phyloP scores from a whole-genome alignment of 1,284 basidiomycete species.

The Vanrija sp. region DNA sequence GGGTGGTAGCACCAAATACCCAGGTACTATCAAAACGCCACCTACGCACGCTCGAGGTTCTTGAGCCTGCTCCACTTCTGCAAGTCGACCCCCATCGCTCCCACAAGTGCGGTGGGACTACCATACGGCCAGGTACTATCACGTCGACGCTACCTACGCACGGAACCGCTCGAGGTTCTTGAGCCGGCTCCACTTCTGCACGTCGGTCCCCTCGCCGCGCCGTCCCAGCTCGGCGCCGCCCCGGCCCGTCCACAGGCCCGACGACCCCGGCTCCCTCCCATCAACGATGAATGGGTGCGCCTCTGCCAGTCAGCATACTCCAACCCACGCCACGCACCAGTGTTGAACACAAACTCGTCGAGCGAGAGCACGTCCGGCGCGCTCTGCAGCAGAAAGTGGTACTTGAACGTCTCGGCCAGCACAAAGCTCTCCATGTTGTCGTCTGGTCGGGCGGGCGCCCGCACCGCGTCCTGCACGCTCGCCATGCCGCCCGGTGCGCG shows the following conservation, averaged over 20 bases:
- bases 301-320: slow-evolving; percentile 22
- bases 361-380: slow-evolving; percentile 54
- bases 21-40: no score
- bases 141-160: background rate
- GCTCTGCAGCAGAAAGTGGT: slow-evolving; percentile 52
- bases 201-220: slow-evolving; percentile 42
- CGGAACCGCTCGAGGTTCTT: slow-evolving; percentile 19
- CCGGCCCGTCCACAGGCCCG: slow-evolving; percentile 33
- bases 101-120: no score
- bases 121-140: no score
- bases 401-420: slow-evolving; percentile 57
- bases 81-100: no score
- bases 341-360: slow-evolving; percentile 57
- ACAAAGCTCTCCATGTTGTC: slow-evolving; percentile 55
- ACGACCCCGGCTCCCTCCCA: slow-evolving; percentile 30
- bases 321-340: slow-evolving; percentile 31
- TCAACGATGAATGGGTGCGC: slow-evolving; percentile 46
- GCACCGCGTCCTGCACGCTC: slow-evolving; percentile 50
- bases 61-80: no score
- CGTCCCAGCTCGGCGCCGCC: slow-evolving; percentile 25
- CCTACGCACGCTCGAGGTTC: no score
- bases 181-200: slow-evolving; percentile 40
- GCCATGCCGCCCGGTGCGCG: slow-evolving; percentile 48
- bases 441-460: slow-evolving; percentile 18
- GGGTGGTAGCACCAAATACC: no score